phyloP scores from a whole-genome alignment of 2,329 filamentous ascomycete genomes.

The Trichoderma simmonsii region DNA sequence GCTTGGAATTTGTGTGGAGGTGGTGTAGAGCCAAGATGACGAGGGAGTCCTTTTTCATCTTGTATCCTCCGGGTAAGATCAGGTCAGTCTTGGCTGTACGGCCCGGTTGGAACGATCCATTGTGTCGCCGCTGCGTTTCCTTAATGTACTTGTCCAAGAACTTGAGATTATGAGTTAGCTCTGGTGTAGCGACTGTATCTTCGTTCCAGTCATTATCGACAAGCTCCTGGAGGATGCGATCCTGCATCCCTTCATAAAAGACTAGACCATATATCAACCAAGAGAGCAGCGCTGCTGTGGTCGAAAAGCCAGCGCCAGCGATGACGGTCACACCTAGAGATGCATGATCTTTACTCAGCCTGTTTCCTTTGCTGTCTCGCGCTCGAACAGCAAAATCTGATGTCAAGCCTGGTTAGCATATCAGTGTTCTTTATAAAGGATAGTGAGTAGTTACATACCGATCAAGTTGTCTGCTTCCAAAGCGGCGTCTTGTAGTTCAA shows the following conservation, averaged over 20 bases:
- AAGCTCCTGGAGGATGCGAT: conserved; percentile 55
- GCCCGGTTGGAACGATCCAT: conserved; percentile 58
- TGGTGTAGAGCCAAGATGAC: conserved; percentile 51
- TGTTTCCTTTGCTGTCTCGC: conserved; percentile 51
- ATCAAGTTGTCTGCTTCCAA: conserved; percentile 43
- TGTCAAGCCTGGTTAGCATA: not conserved
- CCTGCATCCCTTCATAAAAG: conserved; percentile 53
- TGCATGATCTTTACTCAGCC: conserved; percentile 39
- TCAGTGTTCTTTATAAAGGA: not conserved
- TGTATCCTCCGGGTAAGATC: conserved; percentile 58
- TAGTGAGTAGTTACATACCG: conserved; percentile 3
- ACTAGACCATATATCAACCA: conserved; percentile 56
- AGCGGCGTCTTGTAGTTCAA: conserved; percentile 48
- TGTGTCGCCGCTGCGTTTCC: conserved; percentile 58
- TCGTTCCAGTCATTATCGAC: conserved; percentile 46
- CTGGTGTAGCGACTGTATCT: conserved; percentile 44
- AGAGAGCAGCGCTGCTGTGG: conserved; percentile 55
- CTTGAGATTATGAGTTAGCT: conserved; percentile 44
- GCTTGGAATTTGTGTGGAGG: conserved; percentile 50
- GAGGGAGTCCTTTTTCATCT: conserved; percentile 48
- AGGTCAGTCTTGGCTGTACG: conserved; percentile 55
- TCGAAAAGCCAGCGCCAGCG: conserved; percentile 58
- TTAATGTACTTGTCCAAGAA: conserved; percentile 59
- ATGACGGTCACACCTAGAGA: conserved; percentile 44
- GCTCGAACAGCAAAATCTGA: conserved; percentile 52